Conservation (phyloP, 768 basidiomycete genomes). For the Leucocoprinus birnbaumii region DNA sequence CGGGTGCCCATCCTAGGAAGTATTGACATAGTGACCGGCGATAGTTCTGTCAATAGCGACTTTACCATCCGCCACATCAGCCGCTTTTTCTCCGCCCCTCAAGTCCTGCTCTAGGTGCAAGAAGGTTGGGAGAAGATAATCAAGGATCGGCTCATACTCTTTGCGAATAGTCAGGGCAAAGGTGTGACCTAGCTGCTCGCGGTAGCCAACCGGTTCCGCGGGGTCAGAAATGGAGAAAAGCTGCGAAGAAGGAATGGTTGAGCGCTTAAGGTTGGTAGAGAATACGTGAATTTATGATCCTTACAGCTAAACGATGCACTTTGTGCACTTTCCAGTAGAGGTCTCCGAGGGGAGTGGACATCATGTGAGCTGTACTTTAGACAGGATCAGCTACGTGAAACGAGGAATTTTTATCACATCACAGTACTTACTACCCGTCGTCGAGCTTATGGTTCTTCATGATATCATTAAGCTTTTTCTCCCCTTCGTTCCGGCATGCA, state of each 20-base stretch:
- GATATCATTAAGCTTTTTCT: slow-evolving; percentile 21
- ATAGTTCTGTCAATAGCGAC: background rate
- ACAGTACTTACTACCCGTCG: slow-evolving; percentile 17
- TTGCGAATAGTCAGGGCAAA: slow-evolving; percentile 13
- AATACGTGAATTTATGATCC: background rate
- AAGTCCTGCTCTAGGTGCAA: slow-evolving; percentile 19
- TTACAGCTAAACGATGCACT: slow-evolving; percentile 15
- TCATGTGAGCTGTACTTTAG: background rate
- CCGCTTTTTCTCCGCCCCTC: slow-evolving; percentile 15
- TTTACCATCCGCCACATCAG: background rate
- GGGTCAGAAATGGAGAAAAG: slow-evolving; percentile 15
- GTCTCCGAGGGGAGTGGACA: slow-evolving; percentile 13
- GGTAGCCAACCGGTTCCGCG: slow-evolving; percentile 15
- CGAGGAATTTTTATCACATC: no score
- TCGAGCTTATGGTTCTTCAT: slow-evolving; percentile 12
- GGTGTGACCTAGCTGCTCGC: slow-evolving; percentile 6
- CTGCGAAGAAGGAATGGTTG: slow-evolving; percentile 3
- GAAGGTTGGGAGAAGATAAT: slow-evolving; percentile 20
- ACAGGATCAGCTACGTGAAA: no score
- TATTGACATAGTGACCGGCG: background rate
- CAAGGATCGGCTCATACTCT: slow-evolving; percentile 13
- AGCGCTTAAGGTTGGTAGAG: background rate
- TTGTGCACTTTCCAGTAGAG: slow-evolving; percentile 16
- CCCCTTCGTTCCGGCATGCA: slow-evolving; percentile 16
- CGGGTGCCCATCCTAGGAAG: no score